These are phyloP conservation scores for Mariannaea elegans DNA, from an alignment of 2,329 filamentous ascomycete genomes.

Conservation along the genomic window DNA sequence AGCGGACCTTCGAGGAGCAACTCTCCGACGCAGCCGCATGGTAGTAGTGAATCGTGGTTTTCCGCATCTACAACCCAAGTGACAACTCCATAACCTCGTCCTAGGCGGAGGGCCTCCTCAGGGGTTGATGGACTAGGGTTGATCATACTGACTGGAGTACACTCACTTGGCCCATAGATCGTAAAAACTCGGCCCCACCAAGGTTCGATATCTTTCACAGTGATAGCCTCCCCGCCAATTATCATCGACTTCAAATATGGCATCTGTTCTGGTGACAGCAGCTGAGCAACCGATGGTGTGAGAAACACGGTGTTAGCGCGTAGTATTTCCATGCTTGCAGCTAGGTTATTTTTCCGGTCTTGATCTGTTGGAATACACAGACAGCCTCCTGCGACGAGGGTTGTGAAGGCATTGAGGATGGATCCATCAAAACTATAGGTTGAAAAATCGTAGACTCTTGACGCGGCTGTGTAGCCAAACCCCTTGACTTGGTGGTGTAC, in stretches of 20 bases:
- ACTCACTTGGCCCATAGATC: no score
- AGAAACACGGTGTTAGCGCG: conserved; percentile 40
- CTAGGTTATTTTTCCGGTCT: conserved; percentile 57
- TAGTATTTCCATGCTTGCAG: conserved; percentile 53
- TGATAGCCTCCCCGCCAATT: conserved; percentile 57
- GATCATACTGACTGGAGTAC: not conserved
- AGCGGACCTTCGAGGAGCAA: conserved; percentile 15
- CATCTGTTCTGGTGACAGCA: conserved; percentile 52
- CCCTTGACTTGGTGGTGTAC: conserved; percentile 12
- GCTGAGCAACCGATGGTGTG: conserved; percentile 56
- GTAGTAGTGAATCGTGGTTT: conserved; percentile 7
- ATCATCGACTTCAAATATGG: conserved; percentile 53
- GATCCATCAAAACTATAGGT: conserved; percentile 35
- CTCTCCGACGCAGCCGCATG: conserved; percentile 14
- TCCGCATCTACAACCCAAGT: not conserved
- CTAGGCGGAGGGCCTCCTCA: no score
- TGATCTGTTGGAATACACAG: conserved; percentile 63
- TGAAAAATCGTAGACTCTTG: conserved; percentile 33
- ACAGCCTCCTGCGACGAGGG: conserved; percentile 50
- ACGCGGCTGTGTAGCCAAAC: conserved; percentile 15
- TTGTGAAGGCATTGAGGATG: conserved; percentile 20
- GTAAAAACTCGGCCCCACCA: not conserved
- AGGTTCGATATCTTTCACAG: conserved; percentile 45
- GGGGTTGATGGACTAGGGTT: not conserved
- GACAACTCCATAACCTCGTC: not conserved